A percentile compares a stretch with the other conserved stretches of the same genome.
phyloP scores from a whole-genome alignment of 176 grass and related monocot genomes.

The Olyra latifolia region DNA sequence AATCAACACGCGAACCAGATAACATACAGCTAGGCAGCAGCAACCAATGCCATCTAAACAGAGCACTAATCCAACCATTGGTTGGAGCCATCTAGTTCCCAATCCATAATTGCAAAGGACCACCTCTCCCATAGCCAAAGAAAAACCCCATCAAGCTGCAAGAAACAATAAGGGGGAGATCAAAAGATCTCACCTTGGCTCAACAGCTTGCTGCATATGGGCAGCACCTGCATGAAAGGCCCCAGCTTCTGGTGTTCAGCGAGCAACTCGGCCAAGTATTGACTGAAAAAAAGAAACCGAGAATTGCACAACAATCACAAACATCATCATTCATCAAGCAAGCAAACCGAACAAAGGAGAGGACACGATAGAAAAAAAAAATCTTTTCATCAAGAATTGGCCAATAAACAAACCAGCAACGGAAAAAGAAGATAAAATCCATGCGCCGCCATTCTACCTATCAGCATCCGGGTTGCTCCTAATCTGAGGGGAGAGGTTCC shows the following conservation, averaged over 20 bases:
- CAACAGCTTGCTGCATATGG: conserved; percentile 86
- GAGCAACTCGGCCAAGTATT: conserved; percentile 88
- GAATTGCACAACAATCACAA: conserved; percentile 14
- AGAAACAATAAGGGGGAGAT: conserved; percentile 20
- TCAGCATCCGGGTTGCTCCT: conserved; percentile 74
- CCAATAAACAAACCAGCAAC: conserved; percentile 19
- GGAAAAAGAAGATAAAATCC: conserved; percentile 18
- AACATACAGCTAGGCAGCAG: not conserved
- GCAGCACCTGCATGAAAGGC: conserved; percentile 97
- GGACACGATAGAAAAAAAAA: conserved; percentile 16
- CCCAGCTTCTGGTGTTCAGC: conserved; percentile 94
- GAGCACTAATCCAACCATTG: conserved; percentile 28
- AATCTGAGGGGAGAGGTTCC: conserved; percentile 82
- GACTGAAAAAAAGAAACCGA: conserved; percentile 49
- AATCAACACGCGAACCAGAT: not conserved
- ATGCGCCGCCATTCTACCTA: conserved; percentile 60
- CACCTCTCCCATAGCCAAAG: not conserved
- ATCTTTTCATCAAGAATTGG: conserved; percentile 50
- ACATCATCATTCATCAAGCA: conserved; percentile 13
- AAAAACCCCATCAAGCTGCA: conserved; percentile 27
- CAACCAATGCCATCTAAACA: conserved; percentile 32
- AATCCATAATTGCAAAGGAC: conserved; percentile 31
- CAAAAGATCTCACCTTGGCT: conserved; percentile 76
- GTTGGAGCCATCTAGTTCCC: conserved; percentile 9
- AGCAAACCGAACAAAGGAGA: conserved; percentile 6